Conservation (phyloP, 371 early-diverging fungal genomes). For the Zopfochytrium polystomum region DNA sequence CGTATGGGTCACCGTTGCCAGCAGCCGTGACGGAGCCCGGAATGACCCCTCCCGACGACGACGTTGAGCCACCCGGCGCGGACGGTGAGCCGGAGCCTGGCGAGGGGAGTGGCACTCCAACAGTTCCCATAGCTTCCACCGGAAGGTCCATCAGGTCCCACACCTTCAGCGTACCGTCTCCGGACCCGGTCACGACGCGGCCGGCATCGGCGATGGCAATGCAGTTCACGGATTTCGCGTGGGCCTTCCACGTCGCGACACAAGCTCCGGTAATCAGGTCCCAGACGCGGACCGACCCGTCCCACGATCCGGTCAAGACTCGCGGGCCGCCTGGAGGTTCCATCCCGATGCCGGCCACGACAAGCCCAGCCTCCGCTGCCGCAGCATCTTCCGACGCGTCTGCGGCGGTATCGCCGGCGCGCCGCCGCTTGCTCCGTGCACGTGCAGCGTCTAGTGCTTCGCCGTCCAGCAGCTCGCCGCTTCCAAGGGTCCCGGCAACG, state of each 20-base stretch:
- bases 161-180: conserved; percentile 31
- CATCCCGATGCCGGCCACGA: neutral
- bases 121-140: neutral
- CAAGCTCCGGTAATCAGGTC: conserved; percentile 23
- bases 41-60: neutral
- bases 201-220: conserved; percentile 9
- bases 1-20: neutral
- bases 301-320: conserved; percentile 30
- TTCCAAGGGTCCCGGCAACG: conserved; percentile 16
- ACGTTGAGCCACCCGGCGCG: neutral
- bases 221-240: conserved; percentile 21
- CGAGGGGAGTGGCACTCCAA: conserved; percentile 6
- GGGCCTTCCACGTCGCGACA: conserved; percentile 12
- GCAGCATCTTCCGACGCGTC: neutral
- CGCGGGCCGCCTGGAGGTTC: conserved; percentile 17
- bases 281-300: conserved; percentile 33
- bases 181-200: conserved; percentile 17
- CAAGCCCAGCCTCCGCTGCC: neutral
- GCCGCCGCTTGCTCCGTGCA: neutral
- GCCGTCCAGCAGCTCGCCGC: neutral
- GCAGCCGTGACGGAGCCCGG: neutral
- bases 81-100: neutral
- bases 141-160: conserved; percentile 26
- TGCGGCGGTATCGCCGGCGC: neutral
- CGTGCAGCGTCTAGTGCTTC: neutral